Evolutionary conservation across 495 filamentous ascomycete genomes (phyloP), one percentile per base, ranked within the genome.

Genomic region (Copromyces sp.): DNA sequence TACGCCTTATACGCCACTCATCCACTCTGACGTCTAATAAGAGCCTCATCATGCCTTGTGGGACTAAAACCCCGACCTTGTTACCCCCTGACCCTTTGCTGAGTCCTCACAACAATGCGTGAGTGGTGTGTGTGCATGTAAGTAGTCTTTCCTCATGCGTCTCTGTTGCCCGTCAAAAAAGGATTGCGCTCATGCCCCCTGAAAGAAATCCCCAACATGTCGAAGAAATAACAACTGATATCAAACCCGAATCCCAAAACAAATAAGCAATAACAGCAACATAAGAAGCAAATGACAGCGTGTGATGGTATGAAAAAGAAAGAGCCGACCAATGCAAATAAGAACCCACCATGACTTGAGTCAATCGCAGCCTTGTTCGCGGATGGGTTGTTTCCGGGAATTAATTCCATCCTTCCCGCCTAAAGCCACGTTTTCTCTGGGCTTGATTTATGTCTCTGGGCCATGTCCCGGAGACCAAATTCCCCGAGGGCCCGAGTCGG

Each of bases 161-260:
- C 29, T 35, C 29, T 35, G 29, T 65, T 16, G 1, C 7, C 53
- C 53, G 29, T 65, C 53, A 35, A 65, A 37, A 65, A 65, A 9
- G 17, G 53, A 61, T 8, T 16, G 53, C 53, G 29, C 29, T 65
- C 53, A 32, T 9, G 6, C 24, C 53, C 39, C 14, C 14, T 35
- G 29, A 65, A 35, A 35, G 3, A 65, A 61, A 32, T 5, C 12
- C 53, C 4, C 12, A 35, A 61, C 29, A 61, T 35, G 45, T 53
- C 45, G 29, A 35, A 61, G 16, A 16, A 53, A 14, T 35, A 75
- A 44, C 42, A 53, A 69, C 71, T 75, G 39, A 72, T 73, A 69
- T 39, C 73, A 69, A 32, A 69, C 70, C 61, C 40, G 41, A 53
- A 61, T n/a, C 70, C 70, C 42, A 68, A 39, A 42, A 20, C 11